Evolutionary conservation across 2,329 filamentous ascomycete genomes (phyloP), one percentile per base, ranked within the genome.

Genomic region (Paramyrothecium sp.): DNA sequence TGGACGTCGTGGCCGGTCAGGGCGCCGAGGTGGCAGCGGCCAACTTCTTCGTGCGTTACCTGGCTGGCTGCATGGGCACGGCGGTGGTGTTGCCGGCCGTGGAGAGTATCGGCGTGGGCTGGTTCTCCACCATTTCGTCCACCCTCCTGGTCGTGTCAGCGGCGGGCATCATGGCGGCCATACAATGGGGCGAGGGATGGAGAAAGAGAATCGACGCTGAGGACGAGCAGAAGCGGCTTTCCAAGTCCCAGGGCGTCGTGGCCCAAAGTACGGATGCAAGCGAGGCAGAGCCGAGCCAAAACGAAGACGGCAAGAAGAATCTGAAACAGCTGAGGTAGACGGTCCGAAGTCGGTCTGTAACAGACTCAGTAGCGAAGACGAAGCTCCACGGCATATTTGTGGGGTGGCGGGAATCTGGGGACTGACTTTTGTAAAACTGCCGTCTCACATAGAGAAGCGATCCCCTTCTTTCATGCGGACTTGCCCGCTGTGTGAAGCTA

Each of bases 11-110:
- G 87, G 89, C 69, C 0, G 79, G 80, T 1, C 78, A 83, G 30
- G 85, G 85, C 48, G 84, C 88, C 3, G 90, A 95, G 67, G 89
- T 94, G 3, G 85, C 91, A 48, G 89, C 90, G 0, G 89, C 89
- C 0, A 95, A 94, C 70, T 95, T 93, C 71, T 86, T 92, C 65
- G 78, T 90, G 53, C 80, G 91, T 7, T 95, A 94, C 70, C 68
- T 92, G 7, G 89, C 92, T 63, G 90, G 87, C 1, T 90, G 89
- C 12, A 73, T 84, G 4, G 89, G 85, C 0, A 89, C 86, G 3
- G 90, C 89, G 0, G 83, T 86, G 2, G 90, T 90, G 55, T 76
- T 95, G 56, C 91, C 91, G 0, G 89, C 87, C 1, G 81, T 92
- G n/a, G 78, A 92, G 58, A 75, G 72, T 30, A 88, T 95, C 55